These are phyloP conservation scores for Barbarea vulgaris DNA, from an alignment of 345 rosid genomes.

Conservation along the genomic window DNA sequence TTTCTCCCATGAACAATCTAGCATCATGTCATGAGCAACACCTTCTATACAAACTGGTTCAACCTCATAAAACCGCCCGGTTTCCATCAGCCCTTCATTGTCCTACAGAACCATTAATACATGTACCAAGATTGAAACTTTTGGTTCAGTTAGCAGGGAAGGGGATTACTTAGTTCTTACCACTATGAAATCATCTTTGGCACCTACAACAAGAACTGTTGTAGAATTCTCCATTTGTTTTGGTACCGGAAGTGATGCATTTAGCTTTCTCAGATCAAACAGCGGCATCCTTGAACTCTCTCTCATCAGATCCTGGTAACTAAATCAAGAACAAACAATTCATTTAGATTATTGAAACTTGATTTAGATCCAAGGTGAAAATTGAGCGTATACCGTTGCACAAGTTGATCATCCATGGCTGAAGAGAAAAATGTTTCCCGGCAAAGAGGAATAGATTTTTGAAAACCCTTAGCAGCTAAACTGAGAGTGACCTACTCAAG, in stretches of 20 bases:
- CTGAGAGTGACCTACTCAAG: slow-evolving; percentile 74
- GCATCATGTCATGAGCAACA: slow-evolving; percentile 91
- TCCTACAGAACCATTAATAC: not conserved
- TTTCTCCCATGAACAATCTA: slow-evolving; percentile 80
- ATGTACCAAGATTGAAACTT: not conserved
- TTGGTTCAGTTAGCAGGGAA: not conserved
- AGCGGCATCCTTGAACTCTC: slow-evolving; percentile 74
- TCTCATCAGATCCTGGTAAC: slow-evolving; percentile 80
- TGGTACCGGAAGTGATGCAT: slow-evolving; percentile 85
- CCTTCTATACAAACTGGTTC: slow-evolving; percentile 64
- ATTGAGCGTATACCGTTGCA: slow-evolving; percentile 53
- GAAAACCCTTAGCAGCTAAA: slow-evolving; percentile 89
- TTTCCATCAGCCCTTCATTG: too few species aligned
- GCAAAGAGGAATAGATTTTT: slow-evolving; percentile 77
- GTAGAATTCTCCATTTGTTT: slow-evolving; percentile 51
- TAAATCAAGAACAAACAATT: slow-evolving; percentile 36
- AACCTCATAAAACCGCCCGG: slow-evolving; percentile 59
- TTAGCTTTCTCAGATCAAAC: slow-evolving; percentile 85
- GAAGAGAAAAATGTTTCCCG: slow-evolving; percentile 83
- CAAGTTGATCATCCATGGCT: slow-evolving; percentile 76
- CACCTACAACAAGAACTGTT: slow-evolving; percentile 71
- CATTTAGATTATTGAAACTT: not conserved
- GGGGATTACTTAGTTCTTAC: slow-evolving; percentile 28
- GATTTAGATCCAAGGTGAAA: not conserved
- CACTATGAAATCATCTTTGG: slow-evolving; percentile 83